A percentile compares a stretch with the other conserved stretches of the same genome.
These are phyloP conservation scores for Coprinellus micaceus DNA, from an alignment of 768 basidiomycete genomes.

Conservation along the genomic window DNA sequence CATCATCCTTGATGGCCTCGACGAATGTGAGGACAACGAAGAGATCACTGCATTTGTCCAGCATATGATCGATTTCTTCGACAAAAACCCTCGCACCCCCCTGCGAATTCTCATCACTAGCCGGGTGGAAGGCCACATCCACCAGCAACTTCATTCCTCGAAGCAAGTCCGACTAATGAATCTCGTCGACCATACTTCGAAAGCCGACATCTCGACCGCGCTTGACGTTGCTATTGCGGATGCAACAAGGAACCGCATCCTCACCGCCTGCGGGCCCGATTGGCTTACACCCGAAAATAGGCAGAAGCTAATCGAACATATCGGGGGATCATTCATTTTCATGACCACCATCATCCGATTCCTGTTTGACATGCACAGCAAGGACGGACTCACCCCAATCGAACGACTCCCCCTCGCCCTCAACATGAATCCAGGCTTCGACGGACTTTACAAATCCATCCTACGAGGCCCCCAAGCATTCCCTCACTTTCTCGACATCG, in stretches of 20 bases:
- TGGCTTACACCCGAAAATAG: neutral
- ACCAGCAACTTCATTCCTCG: neutral
- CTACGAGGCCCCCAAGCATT: neutral
- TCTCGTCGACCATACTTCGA: neutral
- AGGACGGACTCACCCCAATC: neutral
- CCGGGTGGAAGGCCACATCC: neutral
- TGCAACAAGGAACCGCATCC: neutral
- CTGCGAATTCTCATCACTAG: neutral
- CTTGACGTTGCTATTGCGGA: neutral
- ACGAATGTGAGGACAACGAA: neutral
- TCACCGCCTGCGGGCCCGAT: neutral
- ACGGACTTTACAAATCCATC: neutral
- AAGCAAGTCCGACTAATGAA: neutral
- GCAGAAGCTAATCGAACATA: neutral
- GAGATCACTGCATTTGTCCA: neutral
- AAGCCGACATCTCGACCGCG: neutral
- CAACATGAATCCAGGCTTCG: neutral
- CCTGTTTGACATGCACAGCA: neutral
- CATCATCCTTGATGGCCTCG: slow-evolving; percentile 1
- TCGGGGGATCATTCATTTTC: neutral
- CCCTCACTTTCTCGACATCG: neutral
- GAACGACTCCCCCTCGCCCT: neutral
- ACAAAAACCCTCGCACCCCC: neutral
- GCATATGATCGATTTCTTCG: neutral
- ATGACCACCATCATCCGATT: neutral